Evolutionary conservation across 1,284 basidiomycete species (phyloP), one percentile per base, ranked within the genome.

Genomic region (Lentinula novae-zelandiae): DNA sequence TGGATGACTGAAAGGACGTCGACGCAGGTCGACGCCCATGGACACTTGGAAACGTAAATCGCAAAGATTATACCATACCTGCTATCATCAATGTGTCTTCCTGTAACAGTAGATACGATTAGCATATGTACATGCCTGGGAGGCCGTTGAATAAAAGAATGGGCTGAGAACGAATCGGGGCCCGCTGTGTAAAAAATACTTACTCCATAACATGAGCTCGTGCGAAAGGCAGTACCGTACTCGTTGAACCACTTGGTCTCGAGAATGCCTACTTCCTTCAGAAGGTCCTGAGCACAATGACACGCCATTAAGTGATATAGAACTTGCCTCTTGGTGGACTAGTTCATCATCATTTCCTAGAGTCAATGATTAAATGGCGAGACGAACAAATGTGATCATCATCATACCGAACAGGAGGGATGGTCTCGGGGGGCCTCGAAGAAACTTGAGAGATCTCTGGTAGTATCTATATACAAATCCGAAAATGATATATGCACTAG

Each of bases 161-260:
- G 27, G 27, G 27, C 44, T 9, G 46, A 22, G 22, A 48, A 48
- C 46, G 5, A 51, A 2, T 33, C 36, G 17, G 17, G 10, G 33
- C 10, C 17, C 51, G 31, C 36, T 38, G 51, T 36, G 15, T 17
- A 51, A 31, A 13, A 3, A 31, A 5, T 20, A 57, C 69, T 63
- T 42, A 75, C 73, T 1, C 69, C 69, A 40, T 72, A 66, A 57
- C 67, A 68, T 4, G 63, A 66, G 33, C 66, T 68, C 17, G 65
- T 50, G 15, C 70, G 63, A 68, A 71, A 75, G 0, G 68, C 67
- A 0, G 64, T 63, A 10, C 75, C 75, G 58, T 74, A 77, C 55
- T 74, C 66, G 22, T 64, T 61, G 46, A 68, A 63, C 65, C 68
- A 74, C 44, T 67, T 52, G 54, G 68, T 69, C 7, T 73, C 71